Evolutionary conservation across 2,329 filamentous ascomycete genomes (phyloP).

Genomic region (Fusarium ambrosium): DNA sequence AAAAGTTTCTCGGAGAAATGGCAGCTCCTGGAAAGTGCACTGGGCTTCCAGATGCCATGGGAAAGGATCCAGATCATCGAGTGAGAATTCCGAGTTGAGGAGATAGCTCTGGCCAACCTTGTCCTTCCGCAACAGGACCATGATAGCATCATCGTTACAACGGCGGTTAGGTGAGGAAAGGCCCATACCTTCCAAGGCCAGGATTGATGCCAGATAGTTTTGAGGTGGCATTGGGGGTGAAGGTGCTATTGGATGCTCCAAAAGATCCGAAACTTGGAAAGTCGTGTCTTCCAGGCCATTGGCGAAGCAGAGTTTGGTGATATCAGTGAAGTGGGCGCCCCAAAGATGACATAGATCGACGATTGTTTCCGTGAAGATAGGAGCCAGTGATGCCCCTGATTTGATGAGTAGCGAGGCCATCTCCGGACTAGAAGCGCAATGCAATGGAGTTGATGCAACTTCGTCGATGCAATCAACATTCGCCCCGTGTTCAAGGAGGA

Average conservation of each 20-base stretch:
- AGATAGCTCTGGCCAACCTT: neutral
- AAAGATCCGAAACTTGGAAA: neutral
- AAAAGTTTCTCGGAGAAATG: neutral
- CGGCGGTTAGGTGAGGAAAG: neutral
- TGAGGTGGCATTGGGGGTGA: neutral
- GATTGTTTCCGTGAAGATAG: neutral
- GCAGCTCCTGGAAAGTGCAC: neutral
- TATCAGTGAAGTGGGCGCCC: neutral
- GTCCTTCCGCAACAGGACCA: neutral
- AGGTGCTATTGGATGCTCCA: no score
- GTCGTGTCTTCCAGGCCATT: neutral
- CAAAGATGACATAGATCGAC: accelerated
- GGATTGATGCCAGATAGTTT: neutral
- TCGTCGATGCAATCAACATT: neutral
- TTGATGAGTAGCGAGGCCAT: neutral
- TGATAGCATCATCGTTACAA: neutral
- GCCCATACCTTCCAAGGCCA: neutral
- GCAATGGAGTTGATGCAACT: neutral
- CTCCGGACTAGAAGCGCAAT: neutral
- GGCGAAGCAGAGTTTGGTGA: neutral
- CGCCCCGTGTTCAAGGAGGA: neutral
- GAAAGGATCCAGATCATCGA: neutral
- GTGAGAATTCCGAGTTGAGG: neutral
- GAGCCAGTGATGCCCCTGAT: neutral
- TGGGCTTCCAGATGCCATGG: neutral